Evolutionary conservation across 129 eudicot species (phyloP), one percentile per base, ranked within the genome.

Genomic region (Pulicaria dysenterica): DNA sequence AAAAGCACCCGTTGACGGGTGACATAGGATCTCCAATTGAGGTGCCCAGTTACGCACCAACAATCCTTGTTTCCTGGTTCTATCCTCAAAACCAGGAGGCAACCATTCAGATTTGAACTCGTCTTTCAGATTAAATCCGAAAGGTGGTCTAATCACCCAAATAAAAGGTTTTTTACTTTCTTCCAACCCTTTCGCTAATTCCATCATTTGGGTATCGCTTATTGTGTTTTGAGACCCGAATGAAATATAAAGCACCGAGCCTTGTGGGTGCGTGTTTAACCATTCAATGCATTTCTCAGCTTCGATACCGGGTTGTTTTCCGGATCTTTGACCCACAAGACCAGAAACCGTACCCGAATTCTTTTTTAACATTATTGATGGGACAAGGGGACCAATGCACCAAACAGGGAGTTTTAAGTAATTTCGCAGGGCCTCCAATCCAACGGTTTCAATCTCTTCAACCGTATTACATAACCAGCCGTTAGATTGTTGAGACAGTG

Each of bases 81-180:
- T 60, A 58, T 83, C 82, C 58, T 85, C 84, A 17, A 92, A 92
- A 64, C 89, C 93, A 3, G 6, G 40, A 31, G 98, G 95, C 53
- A 89, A 72, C 98, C 96, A 93, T 63, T 93, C 95, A 38, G 89
- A 39, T 61, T 58, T 58, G 36, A 93, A 87, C 11, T 89, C 81
- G 1, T 81, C 84, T 65, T 84, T 80, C 3, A 63, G 6, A 43
- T 90, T 73, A n/a, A 80, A 87, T 42, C 96, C 96, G 9, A 79
- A 6, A 0, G 96, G 98, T 10, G 96, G 95, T 83, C 96, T 87
- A 5, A 93, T 78, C 8, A 73, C 90, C 98, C 96, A 92, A 37
- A 92, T 75, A 73, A 92, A 92, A 4, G 88, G 80, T 63, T 46
- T 69, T 6, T 63, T 78, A 15, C 91, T 86, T 9, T 83, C 85